A percentile compares a stretch with the other conserved stretches of the same genome.
Conservation (phyloP, 2,329 filamentous ascomycete genomes). For the Beauveria brongniartii region DNA sequence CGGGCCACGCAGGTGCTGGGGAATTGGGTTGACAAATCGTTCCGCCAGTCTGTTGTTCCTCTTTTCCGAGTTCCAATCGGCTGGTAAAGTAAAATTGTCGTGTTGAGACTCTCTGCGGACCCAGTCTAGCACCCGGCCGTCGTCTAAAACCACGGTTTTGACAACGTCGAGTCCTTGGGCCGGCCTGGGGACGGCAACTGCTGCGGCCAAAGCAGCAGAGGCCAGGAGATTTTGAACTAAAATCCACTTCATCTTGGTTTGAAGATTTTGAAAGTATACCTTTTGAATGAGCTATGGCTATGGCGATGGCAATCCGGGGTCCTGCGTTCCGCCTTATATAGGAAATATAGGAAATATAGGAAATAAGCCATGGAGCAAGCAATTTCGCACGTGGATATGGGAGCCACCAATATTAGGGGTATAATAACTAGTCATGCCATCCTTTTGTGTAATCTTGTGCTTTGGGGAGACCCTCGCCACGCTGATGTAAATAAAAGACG, state of each 20-base stretch:
- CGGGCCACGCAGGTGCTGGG: slow-evolving; percentile 11
- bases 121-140: slow-evolving; percentile 17
- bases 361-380: background rate
- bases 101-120: slow-evolving; percentile 14
- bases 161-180: slow-evolving; percentile 10
- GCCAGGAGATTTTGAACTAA: background rate
- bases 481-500: background rate
- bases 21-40: background rate
- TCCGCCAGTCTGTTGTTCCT: background rate
- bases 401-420: background rate
- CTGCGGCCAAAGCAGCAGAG: background rate
- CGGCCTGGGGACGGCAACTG: background rate
- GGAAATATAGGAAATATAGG: background rate
- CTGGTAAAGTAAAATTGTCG: background rate
- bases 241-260: background rate
- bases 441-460: background rate
- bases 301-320: no score
- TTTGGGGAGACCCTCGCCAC: background rate
- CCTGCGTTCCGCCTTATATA: background rate
- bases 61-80: background rate
- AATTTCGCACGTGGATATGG: background rate
- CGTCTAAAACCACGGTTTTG: slow-evolving; percentile 10
- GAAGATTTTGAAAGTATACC: no score
- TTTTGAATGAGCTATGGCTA: background rate
- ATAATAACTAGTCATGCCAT: background rate